Evolutionary conservation across 2,329 filamentous ascomycete genomes (phyloP).

Genomic region (Fusarium sororula): DNA sequence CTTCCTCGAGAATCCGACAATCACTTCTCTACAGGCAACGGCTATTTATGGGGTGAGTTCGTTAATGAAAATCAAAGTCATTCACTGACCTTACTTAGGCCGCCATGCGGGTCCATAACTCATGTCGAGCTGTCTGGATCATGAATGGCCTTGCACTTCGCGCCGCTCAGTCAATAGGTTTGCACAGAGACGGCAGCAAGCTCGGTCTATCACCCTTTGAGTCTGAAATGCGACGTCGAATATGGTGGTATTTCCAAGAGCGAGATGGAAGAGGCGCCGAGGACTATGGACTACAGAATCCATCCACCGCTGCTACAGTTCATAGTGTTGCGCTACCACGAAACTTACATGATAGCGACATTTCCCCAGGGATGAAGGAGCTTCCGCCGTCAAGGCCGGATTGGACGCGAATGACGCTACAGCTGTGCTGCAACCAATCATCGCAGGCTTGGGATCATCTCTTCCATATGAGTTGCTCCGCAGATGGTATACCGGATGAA

Average conservation of each 20-base stretch:
- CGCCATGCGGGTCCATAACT: conserved; percentile 46
- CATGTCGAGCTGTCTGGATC: conserved; percentile 50
- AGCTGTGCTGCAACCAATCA: conserved; percentile 62
- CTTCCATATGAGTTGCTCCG: conserved; percentile 30
- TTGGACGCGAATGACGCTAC: conserved; percentile 68
- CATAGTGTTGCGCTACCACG: conserved; percentile 61
- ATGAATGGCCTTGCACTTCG: conserved; percentile 57
- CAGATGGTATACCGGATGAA: conserved; percentile 22
- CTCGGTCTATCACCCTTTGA: conserved; percentile 62
- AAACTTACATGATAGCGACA: conserved; percentile 64
- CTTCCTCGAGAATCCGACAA: conserved; percentile 52
- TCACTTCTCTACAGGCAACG: conserved; percentile 48
- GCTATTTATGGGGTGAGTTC: conserved; percentile 50
- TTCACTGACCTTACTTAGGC: conserved; percentile 27
- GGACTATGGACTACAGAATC: conserved; percentile 59
- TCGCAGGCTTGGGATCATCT: conserved; percentile 43
- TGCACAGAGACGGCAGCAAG: conserved; percentile 60
- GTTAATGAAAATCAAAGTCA: background rate
- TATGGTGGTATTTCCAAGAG: conserved; percentile 64
- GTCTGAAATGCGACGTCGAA: conserved; percentile 62
- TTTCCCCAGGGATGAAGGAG: conserved; percentile 58
- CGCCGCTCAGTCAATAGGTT: conserved; percentile 59
- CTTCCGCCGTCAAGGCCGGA: conserved; percentile 57
- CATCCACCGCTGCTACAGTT: background rate
- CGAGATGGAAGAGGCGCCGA: conserved; percentile 62